Base-by-base conservation (phyloP, 208 protist genomes). In the Trypanosoma rangeli region DNA sequence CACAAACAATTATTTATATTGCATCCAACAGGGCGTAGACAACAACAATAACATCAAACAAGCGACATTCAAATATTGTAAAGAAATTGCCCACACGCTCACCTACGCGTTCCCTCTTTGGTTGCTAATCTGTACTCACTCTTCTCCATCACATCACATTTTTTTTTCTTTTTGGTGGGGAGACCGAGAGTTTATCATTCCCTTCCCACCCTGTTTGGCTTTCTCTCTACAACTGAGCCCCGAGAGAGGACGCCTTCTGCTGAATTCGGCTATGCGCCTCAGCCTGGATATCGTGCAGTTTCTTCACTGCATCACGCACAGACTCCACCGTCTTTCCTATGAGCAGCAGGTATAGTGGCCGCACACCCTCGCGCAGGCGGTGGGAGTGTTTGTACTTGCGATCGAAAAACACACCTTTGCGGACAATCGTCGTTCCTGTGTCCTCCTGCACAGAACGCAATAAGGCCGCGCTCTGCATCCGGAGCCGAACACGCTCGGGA, bases 331-430 rank as follows among this genome's bases (percentile, higher is more conserved):
- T 86, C 57, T 83, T 80, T 1, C 87, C 90, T 55, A 92, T 82
- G 26, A 96, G 78, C 5, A 92, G 70, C 26, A 96, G 57, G 64
- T 94, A 94, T n/a, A 96, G 74, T 39, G 87, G 85, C 49, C 77
- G 64, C 64, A 94, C 86, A 0, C 86, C 85, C 22, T 96, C 90
- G 72, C 89, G 92, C 55, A 96, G 79, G 18, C 68, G 62, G 37
- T 88, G 80, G 31, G 85, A 87, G 70, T 91, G 83, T 64, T 92
- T 90, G 69, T 86, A 86, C 44, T 76, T 76, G 10, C 73, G 76
- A 52, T 94, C 90, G 69, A 87, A 92, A 74, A 82, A 96, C n/a
- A 93, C 78, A 42, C 90, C 90, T 73, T 96, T 96, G 50, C 83
- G 83, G 28, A 94, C 68, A 48, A 96, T 89, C 13, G 86, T 81